Percentiles rank a stretch among this genome's conserved stretches.
Conservation (phyloP, 1,139 yeast genomes). For the Yamadazyma sp. region DNA sequence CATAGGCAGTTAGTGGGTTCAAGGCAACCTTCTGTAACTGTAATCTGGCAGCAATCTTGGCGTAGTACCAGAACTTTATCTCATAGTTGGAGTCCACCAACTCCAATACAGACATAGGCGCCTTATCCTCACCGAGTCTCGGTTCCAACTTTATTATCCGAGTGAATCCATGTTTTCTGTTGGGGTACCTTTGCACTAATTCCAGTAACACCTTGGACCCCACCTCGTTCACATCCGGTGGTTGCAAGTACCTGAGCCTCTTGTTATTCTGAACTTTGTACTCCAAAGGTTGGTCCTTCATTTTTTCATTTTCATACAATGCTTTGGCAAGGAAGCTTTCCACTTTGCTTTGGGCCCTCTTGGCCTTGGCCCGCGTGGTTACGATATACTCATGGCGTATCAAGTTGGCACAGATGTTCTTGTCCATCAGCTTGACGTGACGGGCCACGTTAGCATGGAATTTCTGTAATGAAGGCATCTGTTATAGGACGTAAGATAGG, state of each 20-base stretch:
- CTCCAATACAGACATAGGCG: conserved; percentile 88
- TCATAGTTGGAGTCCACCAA: conserved; percentile 77
- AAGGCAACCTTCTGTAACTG: conserved; percentile 64
- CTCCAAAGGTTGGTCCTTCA: conserved; percentile 20
- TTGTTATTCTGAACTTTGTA: conserved; percentile 20
- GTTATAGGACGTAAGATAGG: neutral
- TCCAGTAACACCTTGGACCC: conserved; percentile 65
- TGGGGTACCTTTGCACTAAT: conserved; percentile 60
- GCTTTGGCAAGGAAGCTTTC: conserved; percentile 41
- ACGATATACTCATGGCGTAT: conserved; percentile 48
- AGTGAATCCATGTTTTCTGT: conserved; percentile 80
- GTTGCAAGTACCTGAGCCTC: conserved; percentile 38
- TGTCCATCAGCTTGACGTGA: conserved; percentile 47
- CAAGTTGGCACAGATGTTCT: conserved; percentile 46
- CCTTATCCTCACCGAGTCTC: conserved; percentile 80
- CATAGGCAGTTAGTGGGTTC: conserved; percentile 59
- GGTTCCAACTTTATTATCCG: conserved; percentile 83
- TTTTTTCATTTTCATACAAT: conserved; percentile 20
- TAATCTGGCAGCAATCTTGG: conserved; percentile 77
- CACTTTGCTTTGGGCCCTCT: conserved; percentile 45
- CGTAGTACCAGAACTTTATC: conserved; percentile 73
- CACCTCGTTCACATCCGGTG: conserved; percentile 38
- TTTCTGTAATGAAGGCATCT: conserved; percentile 47
- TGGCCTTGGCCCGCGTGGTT: conserved; percentile 48
- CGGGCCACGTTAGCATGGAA: conserved; percentile 46